These are phyloP conservation scores for Globisporangium lucens DNA, from an alignment of 352 stramenopile species.

Conservation along the genomic window DNA sequence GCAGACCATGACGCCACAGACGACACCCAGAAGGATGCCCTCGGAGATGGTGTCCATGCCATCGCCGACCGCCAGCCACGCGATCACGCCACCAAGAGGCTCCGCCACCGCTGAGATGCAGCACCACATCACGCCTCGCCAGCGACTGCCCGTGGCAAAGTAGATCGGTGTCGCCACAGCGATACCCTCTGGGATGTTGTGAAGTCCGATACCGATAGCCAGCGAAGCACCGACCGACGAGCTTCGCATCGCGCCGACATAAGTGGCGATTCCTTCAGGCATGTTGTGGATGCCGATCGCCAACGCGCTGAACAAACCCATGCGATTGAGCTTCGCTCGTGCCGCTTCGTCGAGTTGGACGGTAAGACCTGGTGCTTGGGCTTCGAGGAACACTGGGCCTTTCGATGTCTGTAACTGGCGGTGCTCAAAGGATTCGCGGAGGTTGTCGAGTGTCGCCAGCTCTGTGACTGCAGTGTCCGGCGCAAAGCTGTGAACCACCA, in stretches of 20 bases:
- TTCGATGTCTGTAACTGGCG: conserved; percentile 20
- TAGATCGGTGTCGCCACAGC: conserved; percentile 96
- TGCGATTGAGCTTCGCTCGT: conserved; percentile 63
- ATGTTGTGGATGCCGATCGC: conserved; percentile 96
- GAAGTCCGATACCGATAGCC: conserved; percentile 94
- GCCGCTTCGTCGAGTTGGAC: conserved; percentile 40
- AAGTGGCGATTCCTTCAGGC: conserved; percentile 95
- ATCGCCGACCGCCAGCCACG: conserved; percentile 80
- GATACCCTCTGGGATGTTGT: conserved; percentile 92
- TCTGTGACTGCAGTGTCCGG: conserved; percentile 30
- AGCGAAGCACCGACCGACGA: conserved; percentile 88
- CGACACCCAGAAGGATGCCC: conserved; percentile 90
- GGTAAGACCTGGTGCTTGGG: conserved; percentile 25
- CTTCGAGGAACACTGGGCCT: conserved; percentile 23
- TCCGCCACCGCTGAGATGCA: conserved; percentile 84
- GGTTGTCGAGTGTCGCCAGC: conserved; percentile 22
- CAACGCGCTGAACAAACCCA: conserved; percentile 91
- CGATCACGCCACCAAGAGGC: conserved; percentile 86
- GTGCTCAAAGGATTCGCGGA: conserved; percentile 30
- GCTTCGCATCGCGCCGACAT: conserved; percentile 88
- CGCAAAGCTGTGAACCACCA: conserved; percentile 38
- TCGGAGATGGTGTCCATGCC: conserved; percentile 65
- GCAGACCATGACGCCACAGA: conserved; percentile 92
- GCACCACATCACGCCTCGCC: conserved; percentile 94
- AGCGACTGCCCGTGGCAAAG: conserved; percentile 93